Evolutionary conservation across 2,329 filamentous ascomycete species (phyloP).

Genomic region (Calonectria crousiana): DNA sequence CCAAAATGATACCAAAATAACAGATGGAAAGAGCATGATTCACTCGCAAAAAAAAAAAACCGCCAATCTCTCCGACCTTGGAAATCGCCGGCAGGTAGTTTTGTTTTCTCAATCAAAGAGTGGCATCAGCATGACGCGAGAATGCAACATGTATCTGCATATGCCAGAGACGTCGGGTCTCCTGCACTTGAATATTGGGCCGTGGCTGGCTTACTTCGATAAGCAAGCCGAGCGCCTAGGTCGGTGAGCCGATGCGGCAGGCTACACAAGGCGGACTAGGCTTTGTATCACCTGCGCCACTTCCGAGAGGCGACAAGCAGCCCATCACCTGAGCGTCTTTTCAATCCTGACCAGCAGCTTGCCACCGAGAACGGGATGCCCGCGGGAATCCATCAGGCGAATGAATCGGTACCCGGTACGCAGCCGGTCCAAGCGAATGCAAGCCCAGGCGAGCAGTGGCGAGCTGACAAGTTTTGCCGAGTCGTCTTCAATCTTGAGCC

Average conservation of each 20-base stretch:
- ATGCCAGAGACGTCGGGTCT: background rate
- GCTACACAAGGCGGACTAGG: background rate
- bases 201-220: background rate
- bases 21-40: background rate
- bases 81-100: background rate
- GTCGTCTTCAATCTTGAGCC: constrained; percentile 68
- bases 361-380: constrained; percentile 57
- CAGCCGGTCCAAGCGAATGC: constrained; percentile 70
- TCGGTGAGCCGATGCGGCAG: constrained; percentile 11
- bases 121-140: background rate
- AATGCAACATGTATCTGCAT: background rate
- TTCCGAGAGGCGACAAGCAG: background rate
- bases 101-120: background rate
- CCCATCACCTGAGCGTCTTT: constrained; percentile 56
- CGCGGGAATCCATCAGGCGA: constrained; percentile 60
- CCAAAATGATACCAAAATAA: background rate
- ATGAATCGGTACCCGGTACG: constrained; percentile 68
- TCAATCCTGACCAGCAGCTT: constrained; percentile 66
- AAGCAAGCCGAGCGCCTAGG: background rate
- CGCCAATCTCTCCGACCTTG: constrained; percentile 12
- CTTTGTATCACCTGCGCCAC: background rate
- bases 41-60: background rate
- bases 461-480: constrained; percentile 52
- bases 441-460: constrained; percentile 66
- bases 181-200: background rate